These are phyloP conservation scores for Phytophthora ohioensis DNA, from an alignment of 352 stramenopile genomes.

Conservation along the genomic window DNA sequence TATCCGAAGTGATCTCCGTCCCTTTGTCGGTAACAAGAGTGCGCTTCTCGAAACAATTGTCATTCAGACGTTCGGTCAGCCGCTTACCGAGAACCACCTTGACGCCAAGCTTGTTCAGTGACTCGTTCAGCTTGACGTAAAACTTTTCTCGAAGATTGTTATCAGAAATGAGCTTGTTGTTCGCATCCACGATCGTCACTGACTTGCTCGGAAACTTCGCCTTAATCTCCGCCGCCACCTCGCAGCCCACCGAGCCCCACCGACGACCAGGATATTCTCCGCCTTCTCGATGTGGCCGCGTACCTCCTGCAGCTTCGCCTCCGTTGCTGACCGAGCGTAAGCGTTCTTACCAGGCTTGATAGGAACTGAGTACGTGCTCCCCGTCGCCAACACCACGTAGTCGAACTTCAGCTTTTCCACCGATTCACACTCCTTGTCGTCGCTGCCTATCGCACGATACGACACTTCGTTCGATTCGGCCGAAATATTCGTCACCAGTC, in stretches of 20 bases:
- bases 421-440: slow-evolving; percentile 36
- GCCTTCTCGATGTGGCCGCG: slow-evolving; percentile 53
- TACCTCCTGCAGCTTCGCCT: slow-evolving; percentile 51
- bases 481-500: slow-evolving; percentile 43
- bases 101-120: slow-evolving; percentile 51
- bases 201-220: slow-evolving; percentile 59
- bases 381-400: slow-evolving; percentile 71
- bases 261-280: slow-evolving; percentile 60
- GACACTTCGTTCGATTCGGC: slow-evolving; percentile 44
- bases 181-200: slow-evolving; percentile 62
- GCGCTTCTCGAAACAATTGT: slow-evolving; percentile 49
- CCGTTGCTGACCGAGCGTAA: slow-evolving; percentile 34
- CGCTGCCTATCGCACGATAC: slow-evolving; percentile 42
- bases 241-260: slow-evolving; percentile 65
- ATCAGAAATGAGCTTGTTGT: slow-evolving; percentile 43
- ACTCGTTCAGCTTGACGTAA: slow-evolving; percentile 21
- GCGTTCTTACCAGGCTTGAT: slow-evolving; percentile 53
- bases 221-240: slow-evolving; percentile 71
- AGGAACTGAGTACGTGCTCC: slow-evolving; percentile 60
- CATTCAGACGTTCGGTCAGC: slow-evolving; percentile 47
- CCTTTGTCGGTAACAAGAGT: slow-evolving; percentile 58
- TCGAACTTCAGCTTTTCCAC: slow-evolving; percentile 55
- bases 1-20: slow-evolving; percentile 59
- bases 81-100: slow-evolving; percentile 65
- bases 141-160: slow-evolving; percentile 65